Conservation (phyloP, 1,139 yeast genomes). For the Hansenula sp. region DNA sequence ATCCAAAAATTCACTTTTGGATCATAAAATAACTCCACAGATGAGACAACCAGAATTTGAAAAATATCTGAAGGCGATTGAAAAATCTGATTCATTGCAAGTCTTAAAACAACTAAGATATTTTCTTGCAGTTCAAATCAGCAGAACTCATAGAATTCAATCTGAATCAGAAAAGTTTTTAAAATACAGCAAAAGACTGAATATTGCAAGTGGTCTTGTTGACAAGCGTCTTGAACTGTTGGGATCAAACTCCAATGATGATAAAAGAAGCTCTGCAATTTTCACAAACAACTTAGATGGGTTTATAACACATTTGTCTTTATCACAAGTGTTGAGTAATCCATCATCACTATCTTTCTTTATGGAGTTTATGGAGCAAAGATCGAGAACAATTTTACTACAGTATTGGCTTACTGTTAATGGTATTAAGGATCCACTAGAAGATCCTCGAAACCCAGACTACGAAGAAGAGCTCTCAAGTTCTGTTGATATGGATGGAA, state of each 20-base stretch:
- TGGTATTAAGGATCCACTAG: constrained; percentile 67
- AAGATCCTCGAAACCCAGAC: constrained; percentile 36
- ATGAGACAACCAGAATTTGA: constrained; percentile 38
- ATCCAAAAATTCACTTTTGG: constrained; percentile 15
- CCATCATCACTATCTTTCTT: constrained; percentile 47
- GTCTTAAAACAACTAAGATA: constrained; percentile 41
- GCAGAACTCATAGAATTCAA: constrained; percentile 19
- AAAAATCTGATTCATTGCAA: constrained; percentile 28
- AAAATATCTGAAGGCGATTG: constrained; percentile 35
- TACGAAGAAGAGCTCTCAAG: constrained; percentile 21
- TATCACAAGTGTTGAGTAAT: constrained; percentile 39
- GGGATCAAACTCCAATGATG: background rate
- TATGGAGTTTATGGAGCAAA: constrained; percentile 50
- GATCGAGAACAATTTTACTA: constrained; percentile 39
- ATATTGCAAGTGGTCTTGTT: constrained; percentile 27
- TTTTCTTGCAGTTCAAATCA: constrained; percentile 37
- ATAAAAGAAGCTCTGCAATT: constrained; percentile 9
- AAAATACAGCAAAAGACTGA: constrained; percentile 28
- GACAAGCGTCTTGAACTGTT: constrained; percentile 25
- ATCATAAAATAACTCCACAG: constrained; percentile 23
- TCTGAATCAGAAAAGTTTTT: constrained; percentile 18
- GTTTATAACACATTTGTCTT: constrained; percentile 27
- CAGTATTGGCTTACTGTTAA: constrained; percentile 70
- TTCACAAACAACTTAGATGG: constrained; percentile 15
- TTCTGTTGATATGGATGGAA: constrained; percentile 14